A percentile compares a stretch with the other conserved stretches of the same genome.
Evolutionary conservation across 345 rosid genomes (phyloP).

Genomic region (Trapa bicornis): DNA sequence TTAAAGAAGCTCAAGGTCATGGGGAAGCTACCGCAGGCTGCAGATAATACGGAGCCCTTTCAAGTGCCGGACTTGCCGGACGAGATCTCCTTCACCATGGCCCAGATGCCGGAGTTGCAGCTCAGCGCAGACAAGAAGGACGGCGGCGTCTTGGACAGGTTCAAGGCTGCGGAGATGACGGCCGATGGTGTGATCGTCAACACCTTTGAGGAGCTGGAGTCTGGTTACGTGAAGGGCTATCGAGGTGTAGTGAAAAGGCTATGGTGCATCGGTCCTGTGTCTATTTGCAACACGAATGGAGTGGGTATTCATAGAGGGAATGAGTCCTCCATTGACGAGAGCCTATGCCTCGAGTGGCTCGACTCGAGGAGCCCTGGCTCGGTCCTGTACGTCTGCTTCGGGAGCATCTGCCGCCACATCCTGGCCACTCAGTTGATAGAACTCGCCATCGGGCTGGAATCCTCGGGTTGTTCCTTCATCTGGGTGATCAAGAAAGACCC

Average conservation of each 20-base stretch:
- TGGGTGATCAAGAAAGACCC: conserved; percentile 39
- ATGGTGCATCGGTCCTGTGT: conserved; percentile 41
- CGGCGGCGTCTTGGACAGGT: neutral
- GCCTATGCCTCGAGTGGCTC: conserved; percentile 24
- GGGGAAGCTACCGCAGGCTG: conserved; percentile 1
- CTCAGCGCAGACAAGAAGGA: neutral
- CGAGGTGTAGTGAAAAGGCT: conserved; percentile 12
- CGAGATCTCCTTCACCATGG: conserved; percentile 11
- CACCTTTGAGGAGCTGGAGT: conserved; percentile 25
- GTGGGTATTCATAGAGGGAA: conserved; percentile 18
- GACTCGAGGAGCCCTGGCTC: conserved; percentile 17
- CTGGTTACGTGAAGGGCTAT: conserved; percentile 12
- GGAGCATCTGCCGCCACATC: conserved; percentile 24
- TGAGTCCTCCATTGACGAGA: conserved; percentile 15
- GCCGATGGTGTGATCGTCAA: conserved; percentile 29
- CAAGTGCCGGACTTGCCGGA: conserved; percentile 18
- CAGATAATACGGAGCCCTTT: conserved; percentile 8
- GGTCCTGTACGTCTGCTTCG: conserved; percentile 36
- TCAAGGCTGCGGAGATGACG: conserved; percentile 21
- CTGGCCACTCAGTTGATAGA: conserved; percentile 22
- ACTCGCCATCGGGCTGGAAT: conserved; percentile 31
- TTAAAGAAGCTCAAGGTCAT: neutral
- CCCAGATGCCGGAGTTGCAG: conserved; percentile 10
- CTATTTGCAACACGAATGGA: conserved; percentile 5
- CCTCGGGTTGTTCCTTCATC: conserved; percentile 27